These are phyloP conservation scores for Schizosaccharomyces lindneri DNA, from an alignment of 805 yeast genomes.

Conservation along the genomic window DNA sequence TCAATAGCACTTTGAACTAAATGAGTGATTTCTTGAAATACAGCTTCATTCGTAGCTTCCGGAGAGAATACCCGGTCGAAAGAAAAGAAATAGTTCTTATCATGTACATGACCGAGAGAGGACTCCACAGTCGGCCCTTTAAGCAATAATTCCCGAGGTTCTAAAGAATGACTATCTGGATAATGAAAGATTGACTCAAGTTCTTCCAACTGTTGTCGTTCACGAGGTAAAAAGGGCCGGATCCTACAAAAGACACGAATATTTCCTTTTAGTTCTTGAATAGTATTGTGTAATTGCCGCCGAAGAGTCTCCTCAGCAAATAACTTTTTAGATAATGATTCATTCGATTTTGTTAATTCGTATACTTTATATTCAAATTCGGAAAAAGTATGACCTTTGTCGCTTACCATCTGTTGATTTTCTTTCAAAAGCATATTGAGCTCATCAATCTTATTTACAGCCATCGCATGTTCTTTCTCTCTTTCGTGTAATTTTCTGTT, in stretches of 20 bases:
- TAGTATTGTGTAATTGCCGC: constrained; percentile 38
- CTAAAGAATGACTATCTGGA: constrained; percentile 4
- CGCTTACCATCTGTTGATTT: neutral
- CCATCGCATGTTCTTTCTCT: too few relatives aligned
- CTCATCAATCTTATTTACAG: too few relatives aligned
- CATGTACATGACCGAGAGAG: constrained; percentile 5
- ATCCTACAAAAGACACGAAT: constrained; percentile 76
- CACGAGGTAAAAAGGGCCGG: constrained; percentile 25
- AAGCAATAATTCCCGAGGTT: constrained; percentile 10
- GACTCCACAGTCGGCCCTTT: constrained; percentile 8
- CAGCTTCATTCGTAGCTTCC: constrained; percentile 26
- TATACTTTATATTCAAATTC: neutral
- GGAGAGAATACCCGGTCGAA: constrained; percentile 61
- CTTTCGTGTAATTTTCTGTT: too few relatives aligned
- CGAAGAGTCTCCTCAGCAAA: constrained; percentile 30
- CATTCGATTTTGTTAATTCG: neutral
- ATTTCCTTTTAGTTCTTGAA: constrained; percentile 78
- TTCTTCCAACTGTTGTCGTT: constrained; percentile 10
- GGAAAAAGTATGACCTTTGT: neutral
- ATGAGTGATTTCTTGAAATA: constrained; percentile 70
- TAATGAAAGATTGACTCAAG: constrained; percentile 3
- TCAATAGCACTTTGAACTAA: constrained; percentile 64
- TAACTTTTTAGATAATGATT: constrained; percentile 12
- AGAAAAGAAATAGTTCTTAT: constrained; percentile 21
- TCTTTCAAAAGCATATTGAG: too few relatives aligned